Evolutionary conservation across 2,329 filamentous ascomycete species (phyloP), one percentile per base, ranked within the genome.

Genomic region (Pyrenochaeta sp.): DNA sequence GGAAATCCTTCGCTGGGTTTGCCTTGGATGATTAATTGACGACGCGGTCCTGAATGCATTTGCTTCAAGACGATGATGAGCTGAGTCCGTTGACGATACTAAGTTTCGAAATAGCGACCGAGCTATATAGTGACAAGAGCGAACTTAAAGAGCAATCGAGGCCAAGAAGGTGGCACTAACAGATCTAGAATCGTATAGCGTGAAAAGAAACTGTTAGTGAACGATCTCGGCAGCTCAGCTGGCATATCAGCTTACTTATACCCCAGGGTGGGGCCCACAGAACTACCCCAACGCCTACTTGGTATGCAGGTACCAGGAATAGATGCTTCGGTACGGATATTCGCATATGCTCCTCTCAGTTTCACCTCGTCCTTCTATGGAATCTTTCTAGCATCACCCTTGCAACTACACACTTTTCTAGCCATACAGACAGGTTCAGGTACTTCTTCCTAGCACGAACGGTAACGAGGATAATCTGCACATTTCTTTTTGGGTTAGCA

Each of bases 301-400:
- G 17, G 18, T 23, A 32, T 24, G 43, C 37, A 41, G 19, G 26
- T 30, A 32, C 31, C 24, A 32, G 32, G 7, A 41, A 19, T n/a
- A 20, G 20, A 14, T 13, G 20, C 14, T 27, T 30, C 20, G 22
- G 17, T 18, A 27, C 20, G 21, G 31, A 23, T 30, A 21, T 26
- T 14, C 31, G 22, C 15, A n/a, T 31, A 31, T 20, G 27, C 24
- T 31, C 8, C 19, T 22, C 29, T 28, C n/a, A 14, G 27, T 30
- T 30, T 30, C 27, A 30, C 19, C 27, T 10, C 10, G 13, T 18
- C 14, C 19, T 20, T 21, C 31, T 20, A 15, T 21, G 31, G 19
- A 7, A 13, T 9, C n/a, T 19, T 21, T 13, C n/a, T n/a, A 13
- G 30, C 17, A 22, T 21, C 8, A 21, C 19, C 19, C 19, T 34